Evolutionary conservation across 331 rosid species (phyloP), one percentile per base, ranked within the genome.

Genomic region (Ulmus americana): DNA sequence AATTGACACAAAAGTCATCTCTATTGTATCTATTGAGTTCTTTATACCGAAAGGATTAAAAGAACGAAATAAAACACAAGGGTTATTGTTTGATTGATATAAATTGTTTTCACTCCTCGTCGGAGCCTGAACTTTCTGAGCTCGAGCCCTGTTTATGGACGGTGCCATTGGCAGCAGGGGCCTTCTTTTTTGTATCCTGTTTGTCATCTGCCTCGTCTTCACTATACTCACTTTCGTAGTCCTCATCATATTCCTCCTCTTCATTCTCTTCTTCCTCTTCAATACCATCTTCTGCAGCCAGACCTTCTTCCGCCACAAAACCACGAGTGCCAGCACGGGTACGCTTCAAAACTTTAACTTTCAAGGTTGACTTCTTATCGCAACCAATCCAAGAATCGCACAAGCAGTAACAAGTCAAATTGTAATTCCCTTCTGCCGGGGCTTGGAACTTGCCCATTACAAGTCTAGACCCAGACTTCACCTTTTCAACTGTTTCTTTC

Each of bases 371-470:
- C 80, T 68, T 85, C 56, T 77, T 83, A 78, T 92, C 97, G 28
- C 97, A 92, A 47, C 98, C 98, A 52, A 89, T 74, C 98, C 98
- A 92, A 53, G 95, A 83, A 75, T 92, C 98, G 22, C 98, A 92
- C 79, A 87, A 74, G 63, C 90, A 82, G 76, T 83, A 88, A 70
- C 95, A 76, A 12, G 92, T 87, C 85, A 89, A 83, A 80, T 77
- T 77, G 75, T 82, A 89, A 76, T 76, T 92, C 13, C 98, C 98
- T 73, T 92, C 98, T 10, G 84, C 59, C 3, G 97, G 98, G 66
- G 98, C 95, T 54, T 88, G 98, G 77, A 92, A 77, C 82, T 85
- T 87, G 72, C 97, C 95, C 67, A 86, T 70, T 55, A 85, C 86
- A 77, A 80, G 68, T 67, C 97, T 89, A 55, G 91, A 75, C 14